phyloP scores from a whole-genome alignment of 768 basidiomycete species.

The Asterophora lycoperdoides region DNA sequence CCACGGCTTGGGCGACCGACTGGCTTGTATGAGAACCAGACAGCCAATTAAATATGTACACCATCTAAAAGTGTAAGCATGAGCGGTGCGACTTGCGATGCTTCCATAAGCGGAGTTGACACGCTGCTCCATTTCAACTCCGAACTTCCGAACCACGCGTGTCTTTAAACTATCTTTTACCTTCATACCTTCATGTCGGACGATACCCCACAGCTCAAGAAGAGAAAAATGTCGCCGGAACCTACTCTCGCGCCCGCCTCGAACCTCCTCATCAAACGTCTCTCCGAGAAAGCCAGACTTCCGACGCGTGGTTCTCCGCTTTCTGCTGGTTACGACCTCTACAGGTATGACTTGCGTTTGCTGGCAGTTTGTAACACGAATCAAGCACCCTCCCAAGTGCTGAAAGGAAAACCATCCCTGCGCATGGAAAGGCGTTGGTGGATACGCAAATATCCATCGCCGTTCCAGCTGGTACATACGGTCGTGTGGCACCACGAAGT shows the following conservation, averaged over 20 bases:
- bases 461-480: slow-evolving; percentile 91
- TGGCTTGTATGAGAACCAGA: no score
- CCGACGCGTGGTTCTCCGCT: slow-evolving; percentile 85
- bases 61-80: no score
- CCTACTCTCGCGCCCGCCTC: slow-evolving; percentile 29
- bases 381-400: slow-evolving; percentile 49
- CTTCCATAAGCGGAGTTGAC: slow-evolving; percentile 29
- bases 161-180: slow-evolving; percentile 10
- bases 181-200: slow-evolving; percentile 21
- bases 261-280: slow-evolving; percentile 77
- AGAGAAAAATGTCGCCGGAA: slow-evolving; percentile 50
- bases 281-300: slow-evolving; percentile 74
- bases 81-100: no score
- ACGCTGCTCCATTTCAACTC: slow-evolving; percentile 26
- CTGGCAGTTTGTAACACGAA: neutral
- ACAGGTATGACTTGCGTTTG: slow-evolving; percentile 51
- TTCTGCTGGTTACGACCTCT: slow-evolving; percentile 94
- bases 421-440: slow-evolving; percentile 86
- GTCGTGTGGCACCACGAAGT: slow-evolving; percentile 92
- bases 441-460: slow-evolving; percentile 93
- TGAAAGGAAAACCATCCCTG: slow-evolving; percentile 78
- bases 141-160: slow-evolving; percentile 37
- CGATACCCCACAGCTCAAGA: slow-evolving; percentile 44
- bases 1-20: no score
- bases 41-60: no score